These are phyloP conservation scores for Quercus tomentella DNA, from an alignment of 331 rosid species.

Conservation along the genomic window DNA sequence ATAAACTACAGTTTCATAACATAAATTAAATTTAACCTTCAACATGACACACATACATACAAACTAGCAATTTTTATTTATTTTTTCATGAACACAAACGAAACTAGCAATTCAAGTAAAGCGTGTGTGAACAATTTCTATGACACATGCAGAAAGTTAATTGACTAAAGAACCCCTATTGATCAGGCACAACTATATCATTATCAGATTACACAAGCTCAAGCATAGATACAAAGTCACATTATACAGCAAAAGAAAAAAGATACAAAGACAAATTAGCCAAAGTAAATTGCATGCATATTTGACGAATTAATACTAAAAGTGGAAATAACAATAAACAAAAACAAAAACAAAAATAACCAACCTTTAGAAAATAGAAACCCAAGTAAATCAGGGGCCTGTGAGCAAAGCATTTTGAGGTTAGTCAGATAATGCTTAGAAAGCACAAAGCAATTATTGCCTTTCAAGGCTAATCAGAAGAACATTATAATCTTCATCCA, in stretches of 20 bases:
- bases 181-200: background rate
- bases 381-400: constrained; percentile 88
- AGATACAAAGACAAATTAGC: background rate
- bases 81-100: no score
- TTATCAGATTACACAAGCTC: background rate
- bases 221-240: background rate
- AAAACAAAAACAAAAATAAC: constrained; percentile 5
- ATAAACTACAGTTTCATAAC: no score
- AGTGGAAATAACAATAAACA: constrained; percentile 6
- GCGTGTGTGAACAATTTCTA: background rate
- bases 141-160: background rate
- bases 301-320: background rate
- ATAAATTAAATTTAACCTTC: no score
- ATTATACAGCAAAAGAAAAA: no score
- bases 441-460: no score
- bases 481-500: no score
- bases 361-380: constrained; percentile 63
- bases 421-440: constrained; percentile 17
- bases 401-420: constrained; percentile 35
- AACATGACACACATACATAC: no score
- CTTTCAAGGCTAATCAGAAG: no score
- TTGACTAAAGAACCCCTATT: background rate
- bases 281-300: background rate
- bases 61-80: no score
- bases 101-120: no score